These are phyloP conservation scores for Gonium pectorale DNA, from an alignment of 139 green algal genomes.

Conservation along the genomic window DNA sequence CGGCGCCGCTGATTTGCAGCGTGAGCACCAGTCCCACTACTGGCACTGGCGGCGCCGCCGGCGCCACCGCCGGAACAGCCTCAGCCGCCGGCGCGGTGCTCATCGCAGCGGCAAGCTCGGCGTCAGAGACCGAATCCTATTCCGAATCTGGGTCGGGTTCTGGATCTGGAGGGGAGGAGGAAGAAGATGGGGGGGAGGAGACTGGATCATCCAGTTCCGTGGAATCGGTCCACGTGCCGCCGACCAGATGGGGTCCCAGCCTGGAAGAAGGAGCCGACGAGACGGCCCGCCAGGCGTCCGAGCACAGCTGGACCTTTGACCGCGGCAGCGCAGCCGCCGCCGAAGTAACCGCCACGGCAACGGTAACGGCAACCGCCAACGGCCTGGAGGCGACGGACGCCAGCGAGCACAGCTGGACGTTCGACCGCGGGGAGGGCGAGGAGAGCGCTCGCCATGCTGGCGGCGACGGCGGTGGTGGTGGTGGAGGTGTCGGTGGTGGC, in stretches of 20 bases:
- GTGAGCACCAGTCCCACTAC: constrained; percentile 9
- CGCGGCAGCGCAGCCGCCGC: background rate
- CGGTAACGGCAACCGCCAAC: background rate
- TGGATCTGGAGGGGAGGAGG: too few relatives aligned
- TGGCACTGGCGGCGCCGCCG: too few relatives aligned
- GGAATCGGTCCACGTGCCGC: constrained; percentile 26
- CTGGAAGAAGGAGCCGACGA: too few relatives aligned
- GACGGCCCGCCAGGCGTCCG: background rate
- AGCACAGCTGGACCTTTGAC: constrained; percentile 26
- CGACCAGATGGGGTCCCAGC: too few relatives aligned
- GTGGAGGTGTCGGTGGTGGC: too few relatives aligned
- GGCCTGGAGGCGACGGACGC: background rate
- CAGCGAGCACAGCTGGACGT: constrained; percentile 28
- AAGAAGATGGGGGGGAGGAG: too few relatives aligned
- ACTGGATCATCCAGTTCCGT: constrained; percentile 15
- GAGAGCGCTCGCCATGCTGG: background rate
- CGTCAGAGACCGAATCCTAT: too few relatives aligned
- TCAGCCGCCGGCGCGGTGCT: too few relatives aligned
- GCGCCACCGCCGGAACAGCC: too few relatives aligned
- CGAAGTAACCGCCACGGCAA: too few relatives aligned
- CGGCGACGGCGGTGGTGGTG: background rate
- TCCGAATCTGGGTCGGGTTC: too few relatives aligned
- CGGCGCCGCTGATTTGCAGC: background rate
- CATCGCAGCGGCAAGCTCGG: too few relatives aligned
- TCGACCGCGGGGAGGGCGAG: background rate